Evolutionary conservation across 306 rosid genomes (phyloP).

Genomic region (Vigna hirtella): DNA sequence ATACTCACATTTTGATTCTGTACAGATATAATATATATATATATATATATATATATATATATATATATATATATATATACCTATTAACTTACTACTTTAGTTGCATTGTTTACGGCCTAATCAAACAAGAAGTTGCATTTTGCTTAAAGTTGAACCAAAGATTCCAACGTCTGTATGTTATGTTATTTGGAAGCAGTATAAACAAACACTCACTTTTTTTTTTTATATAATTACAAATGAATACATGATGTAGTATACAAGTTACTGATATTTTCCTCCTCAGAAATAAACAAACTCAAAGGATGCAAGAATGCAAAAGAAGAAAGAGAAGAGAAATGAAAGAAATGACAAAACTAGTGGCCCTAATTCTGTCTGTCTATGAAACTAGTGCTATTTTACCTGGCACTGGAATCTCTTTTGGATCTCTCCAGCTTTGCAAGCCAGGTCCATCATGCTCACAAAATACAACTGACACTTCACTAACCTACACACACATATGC

Average conservation of each 20-base stretch:
- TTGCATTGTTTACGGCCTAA: constrained; percentile 45
- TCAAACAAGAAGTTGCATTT: constrained; percentile 42
- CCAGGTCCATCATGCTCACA: constrained; percentile 59
- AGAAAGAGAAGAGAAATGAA: constrained; percentile 33
- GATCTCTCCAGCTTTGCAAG: constrained; percentile 77
- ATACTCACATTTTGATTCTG: too few relatives aligned
- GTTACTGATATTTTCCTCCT: constrained; percentile 59
- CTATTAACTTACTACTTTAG: not conserved
- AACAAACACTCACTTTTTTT: constrained; percentile 71
- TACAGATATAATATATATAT: too few relatives aligned
- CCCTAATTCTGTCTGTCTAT: constrained; percentile 60
- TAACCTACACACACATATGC: constrained; percentile 62
- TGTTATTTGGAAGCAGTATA: constrained; percentile 42
- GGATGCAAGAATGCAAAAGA: constrained; percentile 63
- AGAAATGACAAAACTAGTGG: constrained; percentile 56
- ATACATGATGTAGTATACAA: constrained; percentile 77
- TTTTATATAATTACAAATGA: constrained; percentile 73
- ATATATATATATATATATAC: too few relatives aligned
- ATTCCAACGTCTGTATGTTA: constrained; percentile 30
- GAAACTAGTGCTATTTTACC: constrained; percentile 66
- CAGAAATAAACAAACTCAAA: constrained; percentile 69
- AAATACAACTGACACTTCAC: constrained; percentile 63
- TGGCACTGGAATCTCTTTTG: constrained; percentile 79
- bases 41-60: too few relatives aligned
- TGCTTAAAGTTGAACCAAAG: constrained; percentile 56